A percentile compares a stretch with the other conserved stretches of the same genome.
These are phyloP conservation scores for Venturia oleaginea DNA, from an alignment of 2,329 filamentous ascomycete species.

Conservation along the genomic window DNA sequence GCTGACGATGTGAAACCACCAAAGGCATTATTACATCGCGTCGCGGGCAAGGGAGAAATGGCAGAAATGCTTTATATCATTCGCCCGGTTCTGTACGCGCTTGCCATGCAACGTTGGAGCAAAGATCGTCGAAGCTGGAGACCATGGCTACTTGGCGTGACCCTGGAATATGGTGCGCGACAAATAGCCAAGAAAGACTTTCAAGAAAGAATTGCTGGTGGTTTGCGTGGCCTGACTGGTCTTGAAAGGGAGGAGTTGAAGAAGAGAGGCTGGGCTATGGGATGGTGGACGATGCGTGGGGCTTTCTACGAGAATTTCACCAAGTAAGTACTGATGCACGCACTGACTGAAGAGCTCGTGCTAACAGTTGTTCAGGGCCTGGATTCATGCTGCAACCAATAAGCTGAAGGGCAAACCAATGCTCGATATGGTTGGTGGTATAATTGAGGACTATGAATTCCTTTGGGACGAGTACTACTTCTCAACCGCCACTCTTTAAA, in stretches of 20 bases:
- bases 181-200: conserved; percentile 66
- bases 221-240: conserved; percentile 67
- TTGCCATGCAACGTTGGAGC: conserved; percentile 66
- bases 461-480: conserved; percentile 99
- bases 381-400: conserved; percentile 59
- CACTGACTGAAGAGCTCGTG: background rate
- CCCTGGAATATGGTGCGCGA: conserved; percentile 79
- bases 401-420: conserved; percentile 65
- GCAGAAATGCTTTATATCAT: conserved; percentile 91
- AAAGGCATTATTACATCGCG: conserved; percentile 71
- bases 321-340: conserved; percentile 35
- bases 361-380: conserved; percentile 34
- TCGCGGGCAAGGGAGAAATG: conserved; percentile 63
- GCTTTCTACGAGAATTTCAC: conserved; percentile 93
- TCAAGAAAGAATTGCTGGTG: conserved; percentile 54
- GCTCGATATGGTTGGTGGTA: conserved; percentile 70
- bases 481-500: conserved; percentile 49
- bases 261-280: conserved; percentile 80
- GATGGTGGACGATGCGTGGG: conserved; percentile 95
- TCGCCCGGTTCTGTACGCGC: conserved; percentile 76
- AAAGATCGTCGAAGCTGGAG: conserved; percentile 73
- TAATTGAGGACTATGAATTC: conserved; percentile 94
- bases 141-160: conserved; percentile 81
- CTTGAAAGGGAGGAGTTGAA: conserved; percentile 85
- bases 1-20: conserved; percentile 96